These are phyloP conservation scores for Wallacemonas sp. DNA, from an alignment of 208 protist species.

Conservation along the genomic window DNA sequence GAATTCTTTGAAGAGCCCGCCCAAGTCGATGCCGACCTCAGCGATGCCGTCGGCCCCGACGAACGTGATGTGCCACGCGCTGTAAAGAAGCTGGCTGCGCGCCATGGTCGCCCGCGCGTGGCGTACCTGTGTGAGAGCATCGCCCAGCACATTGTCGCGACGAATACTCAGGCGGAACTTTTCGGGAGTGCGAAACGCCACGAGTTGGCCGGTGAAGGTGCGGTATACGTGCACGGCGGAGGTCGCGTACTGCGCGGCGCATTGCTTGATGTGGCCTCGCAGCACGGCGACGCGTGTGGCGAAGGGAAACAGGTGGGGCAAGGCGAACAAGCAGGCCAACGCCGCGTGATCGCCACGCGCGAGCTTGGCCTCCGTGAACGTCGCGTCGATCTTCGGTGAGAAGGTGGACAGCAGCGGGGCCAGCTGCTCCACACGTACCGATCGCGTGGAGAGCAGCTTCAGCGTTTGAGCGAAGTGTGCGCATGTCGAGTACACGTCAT, in stretches of 20 bases:
- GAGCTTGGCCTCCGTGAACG: background rate
- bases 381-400: background rate
- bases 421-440: background rate
- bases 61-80: slow-evolving; percentile 22
- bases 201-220: background rate
- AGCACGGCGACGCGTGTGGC: background rate
- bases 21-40: slow-evolving; percentile 42
- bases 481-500: background rate
- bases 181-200: background rate
- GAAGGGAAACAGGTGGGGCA: background rate
- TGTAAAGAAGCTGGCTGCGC: background rate
- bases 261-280: background rate
- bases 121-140: background rate
- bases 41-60: slow-evolving; percentile 14
- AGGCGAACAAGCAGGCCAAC: background rate
- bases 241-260: background rate
- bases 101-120: background rate
- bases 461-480: background rate
- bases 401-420: background rate
- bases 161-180: slow-evolving; percentile 6
- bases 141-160: background rate
- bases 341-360: background rate
- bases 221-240: background rate
- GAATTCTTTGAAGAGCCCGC: slow-evolving; percentile 54
- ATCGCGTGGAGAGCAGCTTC: background rate